These are phyloP conservation scores for Candida pseudofarinosa DNA, from an alignment of 805 yeast genomes.

Conservation along the genomic window DNA sequence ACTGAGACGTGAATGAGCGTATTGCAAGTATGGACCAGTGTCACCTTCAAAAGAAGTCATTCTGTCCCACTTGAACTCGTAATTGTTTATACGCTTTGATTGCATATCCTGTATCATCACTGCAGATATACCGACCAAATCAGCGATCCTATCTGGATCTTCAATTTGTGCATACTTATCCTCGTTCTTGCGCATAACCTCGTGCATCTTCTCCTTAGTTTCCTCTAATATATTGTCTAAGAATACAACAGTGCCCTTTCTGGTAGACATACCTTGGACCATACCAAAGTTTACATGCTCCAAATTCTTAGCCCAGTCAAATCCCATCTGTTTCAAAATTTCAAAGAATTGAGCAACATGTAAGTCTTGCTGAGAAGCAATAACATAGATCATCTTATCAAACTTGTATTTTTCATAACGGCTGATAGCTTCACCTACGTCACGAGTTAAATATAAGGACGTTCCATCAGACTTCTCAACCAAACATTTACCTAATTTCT, in stretches of 20 bases:
- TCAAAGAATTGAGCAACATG: constrained; percentile 93
- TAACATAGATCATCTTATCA: constrained; percentile 94
- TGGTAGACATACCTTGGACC: constrained; percentile 98
- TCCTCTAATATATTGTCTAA: constrained; percentile 90
- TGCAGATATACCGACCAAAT: constrained; percentile 92
- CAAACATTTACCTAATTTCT: constrained; percentile 88
- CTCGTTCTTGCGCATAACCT: constrained; percentile 90
- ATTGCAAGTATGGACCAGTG: constrained; percentile 97
- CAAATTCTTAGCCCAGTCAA: constrained; percentile 77
- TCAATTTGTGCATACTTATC: constrained; percentile 88
- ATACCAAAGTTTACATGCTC: constrained; percentile 92
- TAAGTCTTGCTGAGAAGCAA: constrained; percentile 94
- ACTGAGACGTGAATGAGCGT: constrained; percentile 95
- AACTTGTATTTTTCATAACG: constrained; percentile 81
- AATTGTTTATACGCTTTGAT: constrained; percentile 92
- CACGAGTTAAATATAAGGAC: constrained; percentile 89
- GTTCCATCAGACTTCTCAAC: constrained; percentile 96
- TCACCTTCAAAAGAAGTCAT: constrained; percentile 99
- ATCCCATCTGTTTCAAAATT: constrained; percentile 85
- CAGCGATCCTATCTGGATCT: constrained; percentile 93
- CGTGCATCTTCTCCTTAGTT: constrained; percentile 91
- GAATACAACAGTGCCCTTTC: constrained; percentile 98
- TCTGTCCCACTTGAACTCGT: constrained; percentile 96
- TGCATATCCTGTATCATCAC: constrained; percentile 99
- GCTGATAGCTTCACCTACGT: constrained; percentile 91